A percentile compares a stretch with the other conserved stretches of the same genome.
Evolutionary conservation across 129 eudicot genomes (phyloP).

Genomic region (Lactuca sativa): DNA sequence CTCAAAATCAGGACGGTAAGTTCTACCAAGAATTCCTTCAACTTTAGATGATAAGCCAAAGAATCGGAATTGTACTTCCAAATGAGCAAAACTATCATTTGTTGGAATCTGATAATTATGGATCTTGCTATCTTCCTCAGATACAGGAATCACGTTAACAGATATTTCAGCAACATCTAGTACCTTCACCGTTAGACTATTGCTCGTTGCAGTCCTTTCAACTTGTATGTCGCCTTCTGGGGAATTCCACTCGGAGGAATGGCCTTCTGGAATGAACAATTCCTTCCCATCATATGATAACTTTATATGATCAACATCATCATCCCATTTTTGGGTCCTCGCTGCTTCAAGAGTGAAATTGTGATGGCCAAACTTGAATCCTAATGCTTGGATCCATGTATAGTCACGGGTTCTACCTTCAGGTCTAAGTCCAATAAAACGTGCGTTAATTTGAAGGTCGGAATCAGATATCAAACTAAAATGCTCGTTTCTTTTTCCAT

Average conservation of each 20-base stretch:
- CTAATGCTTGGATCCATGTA: slow-evolving; percentile 67
- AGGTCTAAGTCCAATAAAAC: slow-evolving; percentile 50
- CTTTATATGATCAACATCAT: slow-evolving; percentile 41
- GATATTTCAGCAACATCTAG: slow-evolving; percentile 45
- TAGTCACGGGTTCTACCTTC: slow-evolving; percentile 55
- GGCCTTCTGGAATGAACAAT: slow-evolving; percentile 40
- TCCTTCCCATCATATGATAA: slow-evolving; percentile 33
- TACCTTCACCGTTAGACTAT: slow-evolving; percentile 39
- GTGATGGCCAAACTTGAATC: slow-evolving; percentile 46
- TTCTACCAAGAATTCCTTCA: slow-evolving; percentile 60
- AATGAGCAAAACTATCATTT: slow-evolving; percentile 51
- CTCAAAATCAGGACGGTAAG: slow-evolving; percentile 54
- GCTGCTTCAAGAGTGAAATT: slow-evolving; percentile 54
- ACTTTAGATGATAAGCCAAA: slow-evolving; percentile 45
- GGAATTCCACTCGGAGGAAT: slow-evolving; percentile 53
- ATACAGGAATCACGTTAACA: slow-evolving; percentile 52
- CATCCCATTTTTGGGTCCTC: slow-evolving; percentile 41
- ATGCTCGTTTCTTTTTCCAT: slow-evolving; percentile 35
- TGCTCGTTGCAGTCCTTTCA: slow-evolving; percentile 51
- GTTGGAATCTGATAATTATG: slow-evolving; percentile 58
- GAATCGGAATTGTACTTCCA: slow-evolving; percentile 59
- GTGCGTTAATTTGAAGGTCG: slow-evolving; percentile 37
- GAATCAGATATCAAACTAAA: slow-evolving; percentile 35
- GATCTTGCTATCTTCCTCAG: slow-evolving; percentile 46
- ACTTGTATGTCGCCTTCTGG: slow-evolving; percentile 35